Evolutionary conservation across 805 yeast genomes (phyloP), one percentile per base, ranked within the genome.

Genomic region (Alloascoidea hylecoeti): DNA sequence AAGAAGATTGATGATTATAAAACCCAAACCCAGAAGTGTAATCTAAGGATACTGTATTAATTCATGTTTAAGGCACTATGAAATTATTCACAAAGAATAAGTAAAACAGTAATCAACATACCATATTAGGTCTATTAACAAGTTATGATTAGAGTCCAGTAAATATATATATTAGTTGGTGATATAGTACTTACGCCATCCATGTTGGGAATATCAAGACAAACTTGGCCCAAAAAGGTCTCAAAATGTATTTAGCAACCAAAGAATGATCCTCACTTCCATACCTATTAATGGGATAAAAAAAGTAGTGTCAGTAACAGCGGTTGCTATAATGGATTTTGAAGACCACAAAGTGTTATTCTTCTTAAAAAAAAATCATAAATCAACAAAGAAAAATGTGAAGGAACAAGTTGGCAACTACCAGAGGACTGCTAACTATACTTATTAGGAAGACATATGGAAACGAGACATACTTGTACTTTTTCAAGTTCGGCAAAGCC

Each of bases 221-320:
- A 52, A 85, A 78, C 43, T 65, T 57, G 38, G 64, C 57, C 92
- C 96, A 89, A 64, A 85, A 88, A 38, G 79, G 83, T 51, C 83
- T 85, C 48, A 88, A 64, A 12, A 86, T 57, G 48, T 74, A 75
- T 52, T 76, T 78, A 9, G 96, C 79, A 17, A 78, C 60, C 33
- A 82, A 56, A 1, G 96, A 85, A 42, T 78, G 77, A 53, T 88
- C 97, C 49, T 80, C 94, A 71, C 30, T 23, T 23, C 13, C 30
- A 52, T 82, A 80, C 50, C 71, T 70, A 42, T 42, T 43, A 37
- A 43, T 37, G 17, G 16, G 36, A 13, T 14, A 15, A n/a, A n/a
- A n/a, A n/a, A n/a, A n/a, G n/a, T n/a, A n/a, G n/a, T n/a, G n/a
- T n/a, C n/a, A n/a, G n/a, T n/a, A n/a, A n/a, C n/a, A n/a, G n/a